Conservation (phyloP, 345 rosid genomes). For the Acer saccharum region DNA sequence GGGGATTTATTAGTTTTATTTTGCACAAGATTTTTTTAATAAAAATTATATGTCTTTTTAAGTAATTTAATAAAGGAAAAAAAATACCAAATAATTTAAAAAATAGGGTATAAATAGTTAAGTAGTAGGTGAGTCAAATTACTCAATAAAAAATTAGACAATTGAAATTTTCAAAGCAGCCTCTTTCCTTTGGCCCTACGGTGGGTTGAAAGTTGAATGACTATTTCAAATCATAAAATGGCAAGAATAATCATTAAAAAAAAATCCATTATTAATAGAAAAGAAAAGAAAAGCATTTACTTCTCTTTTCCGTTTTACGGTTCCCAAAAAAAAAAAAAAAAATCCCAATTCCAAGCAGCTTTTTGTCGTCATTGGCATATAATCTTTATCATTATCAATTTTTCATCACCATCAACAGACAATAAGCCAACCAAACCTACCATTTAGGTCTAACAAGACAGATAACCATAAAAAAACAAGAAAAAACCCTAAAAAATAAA, state of each 20-base stretch:
- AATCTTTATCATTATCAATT: slow-evolving; percentile 18
- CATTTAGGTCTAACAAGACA: slow-evolving; percentile 7
- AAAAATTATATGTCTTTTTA: too few species aligned
- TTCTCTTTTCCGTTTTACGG: slow-evolving; percentile 6
- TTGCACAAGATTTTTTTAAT: too few species aligned
- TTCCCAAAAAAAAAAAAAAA: slow-evolving; percentile 15
- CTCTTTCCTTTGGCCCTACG: slow-evolving; percentile 26
- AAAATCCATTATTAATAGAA: not conserved
- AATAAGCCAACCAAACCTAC: slow-evolving; percentile 10
- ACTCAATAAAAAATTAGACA: too few species aligned
- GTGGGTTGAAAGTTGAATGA: not conserved
- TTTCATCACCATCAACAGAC: not conserved
- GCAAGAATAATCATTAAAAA: slow-evolving; percentile 13
- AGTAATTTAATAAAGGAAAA: too few species aligned
- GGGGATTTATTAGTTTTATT: too few species aligned
- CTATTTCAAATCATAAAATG: slow-evolving; percentile 2
- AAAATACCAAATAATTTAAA: too few species aligned
- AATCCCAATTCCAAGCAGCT: slow-evolving; percentile 20
- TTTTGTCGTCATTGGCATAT: slow-evolving; percentile 25
- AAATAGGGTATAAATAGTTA: too few species aligned
- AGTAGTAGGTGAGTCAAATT: too few species aligned
- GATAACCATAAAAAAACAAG: not conserved
- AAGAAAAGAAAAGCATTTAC: slow-evolving; percentile 12
- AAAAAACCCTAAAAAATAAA: slow-evolving; percentile 10
- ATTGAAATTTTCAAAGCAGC: slow-evolving; percentile 19